Evolutionary conservation across 805 yeast species (phyloP), one percentile per base, ranked within the genome.

Genomic region (Saturnispora quitensis): DNA sequence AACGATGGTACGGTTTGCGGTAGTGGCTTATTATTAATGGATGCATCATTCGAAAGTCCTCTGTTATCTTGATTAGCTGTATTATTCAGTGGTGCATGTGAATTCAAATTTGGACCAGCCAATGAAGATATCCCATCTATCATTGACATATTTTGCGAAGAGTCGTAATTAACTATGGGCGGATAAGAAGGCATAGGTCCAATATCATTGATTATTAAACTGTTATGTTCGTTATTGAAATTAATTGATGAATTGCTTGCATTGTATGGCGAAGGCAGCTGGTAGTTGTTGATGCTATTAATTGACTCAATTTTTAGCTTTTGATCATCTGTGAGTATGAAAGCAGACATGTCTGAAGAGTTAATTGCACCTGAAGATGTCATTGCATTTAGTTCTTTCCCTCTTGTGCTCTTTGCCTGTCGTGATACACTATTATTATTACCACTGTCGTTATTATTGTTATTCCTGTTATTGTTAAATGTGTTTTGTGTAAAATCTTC

Each of bases 101-200:
- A 24, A 12, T 12, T 40, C 22, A 24, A 40, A 22, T 40, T 24
- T 25, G 44, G 10, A 24, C 12, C 25, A 13, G 44, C 8, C 13
- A 38, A 9, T 18, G 42, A 38, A 1, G 42, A 38, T 18, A 38
- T 38, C 18, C 42, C 42, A n/a, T 38, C 42, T 7, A 38, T 20
- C 15, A 38, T 38, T 50, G 40, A 46, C 27, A 38, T 18, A 18
- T 20, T 12, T 6, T 38, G 42, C 17, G 42, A 38, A 38, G 45
- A 47, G 24, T 9, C 54, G 47, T 7, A 55, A 50, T 9, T 43
- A 4, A 34, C 28, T 17, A 49, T 49, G 22, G 43, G 51, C 5
- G 47, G 47, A 27, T 49, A 49, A 5, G 47, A 49, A 24, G 51
- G 51, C 36, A 49, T 43, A 34, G 51, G 43, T n/a, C 47, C 51